Conservation (phyloP, 2,329 filamentous ascomycete genomes). For the Magnaporthiopsis rhizophila region DNA sequence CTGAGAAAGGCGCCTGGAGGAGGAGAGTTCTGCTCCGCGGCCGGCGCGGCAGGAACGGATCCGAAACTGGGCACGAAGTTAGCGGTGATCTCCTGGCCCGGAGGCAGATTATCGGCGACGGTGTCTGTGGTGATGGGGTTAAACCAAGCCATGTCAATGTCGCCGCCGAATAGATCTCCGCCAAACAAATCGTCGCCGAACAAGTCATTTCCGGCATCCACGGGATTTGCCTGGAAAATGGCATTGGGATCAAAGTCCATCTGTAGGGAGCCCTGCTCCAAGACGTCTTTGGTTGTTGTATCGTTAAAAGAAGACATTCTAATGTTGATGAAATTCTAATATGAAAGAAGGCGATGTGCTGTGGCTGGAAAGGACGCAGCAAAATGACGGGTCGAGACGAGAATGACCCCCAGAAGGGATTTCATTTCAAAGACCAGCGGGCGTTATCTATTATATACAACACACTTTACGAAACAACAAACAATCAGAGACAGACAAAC, state of each 20-base stretch:
- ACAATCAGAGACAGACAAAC: background rate
- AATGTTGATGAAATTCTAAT: background rate
- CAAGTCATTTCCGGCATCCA: background rate
- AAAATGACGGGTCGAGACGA: background rate
- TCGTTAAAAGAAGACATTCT: background rate
- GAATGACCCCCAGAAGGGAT: background rate
- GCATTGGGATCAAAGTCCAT: background rate
- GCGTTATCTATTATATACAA: background rate
- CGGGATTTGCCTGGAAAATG: background rate
- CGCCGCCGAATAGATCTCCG: background rate
- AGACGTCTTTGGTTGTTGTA: background rate
- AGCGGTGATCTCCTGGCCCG: background rate
- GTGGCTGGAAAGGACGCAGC: background rate
- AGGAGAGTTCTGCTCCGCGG: too few relatives aligned
- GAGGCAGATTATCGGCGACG: too few relatives aligned
- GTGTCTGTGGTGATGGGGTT: too few relatives aligned
- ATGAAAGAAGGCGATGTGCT: background rate
- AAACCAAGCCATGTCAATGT: too few relatives aligned
- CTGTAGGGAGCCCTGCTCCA: background rate
- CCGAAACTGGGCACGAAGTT: background rate
- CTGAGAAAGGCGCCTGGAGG: too few relatives aligned
- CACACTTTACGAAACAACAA: background rate
- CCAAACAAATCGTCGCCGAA: background rate
- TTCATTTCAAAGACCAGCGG: background rate
- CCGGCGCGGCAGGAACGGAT: too few relatives aligned